phyloP scores from a whole-genome alignment of 2,329 filamentous ascomycete species.

The Fusarium oligoseptatum region DNA sequence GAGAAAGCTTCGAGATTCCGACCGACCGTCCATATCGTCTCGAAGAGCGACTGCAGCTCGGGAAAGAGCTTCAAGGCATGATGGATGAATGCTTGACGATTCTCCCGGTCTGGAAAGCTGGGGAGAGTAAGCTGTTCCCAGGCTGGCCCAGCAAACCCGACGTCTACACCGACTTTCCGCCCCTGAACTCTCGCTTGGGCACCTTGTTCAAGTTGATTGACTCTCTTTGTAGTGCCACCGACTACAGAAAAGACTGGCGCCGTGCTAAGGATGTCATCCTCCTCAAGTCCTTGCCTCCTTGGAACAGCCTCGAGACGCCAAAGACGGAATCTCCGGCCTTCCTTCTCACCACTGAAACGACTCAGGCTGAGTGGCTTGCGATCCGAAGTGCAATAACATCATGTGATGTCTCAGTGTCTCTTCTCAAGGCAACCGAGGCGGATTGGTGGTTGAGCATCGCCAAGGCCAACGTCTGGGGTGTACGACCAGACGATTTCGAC shows the following conservation, averaged over 20 bases:
- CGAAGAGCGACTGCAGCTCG: not conserved
- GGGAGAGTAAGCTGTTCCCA: not conserved
- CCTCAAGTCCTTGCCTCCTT: slow-evolving; percentile 25
- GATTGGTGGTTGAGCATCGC: slow-evolving; percentile 38
- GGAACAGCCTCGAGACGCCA: not conserved
- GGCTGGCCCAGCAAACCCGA: not conserved
- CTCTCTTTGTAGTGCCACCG: not conserved
- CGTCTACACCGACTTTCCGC: not conserved
- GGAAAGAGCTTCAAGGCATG: not conserved
- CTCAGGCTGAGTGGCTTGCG: slow-evolving; percentile 40
- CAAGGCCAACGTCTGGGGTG: slow-evolving; percentile 42
- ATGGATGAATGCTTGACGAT: not conserved
- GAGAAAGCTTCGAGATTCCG: not conserved
- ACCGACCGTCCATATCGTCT: not conserved
- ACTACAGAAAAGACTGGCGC: not conserved
- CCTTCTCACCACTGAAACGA: slow-evolving; percentile 30
- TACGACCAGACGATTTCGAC: not conserved
- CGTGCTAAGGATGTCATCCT: slow-evolving; percentile 15
- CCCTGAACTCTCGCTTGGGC: not conserved
- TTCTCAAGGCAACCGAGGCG: slow-evolving; percentile 13
- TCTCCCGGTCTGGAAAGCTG: not conserved
- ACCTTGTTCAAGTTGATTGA: not conserved
- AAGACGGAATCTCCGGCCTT: slow-evolving; percentile 26
- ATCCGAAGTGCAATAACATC: slow-evolving; percentile 41
- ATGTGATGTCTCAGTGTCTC: slow-evolving; percentile 5